Conservation (phyloP, 805 yeast genomes). For the Cyberlindnera bimundalis region DNA sequence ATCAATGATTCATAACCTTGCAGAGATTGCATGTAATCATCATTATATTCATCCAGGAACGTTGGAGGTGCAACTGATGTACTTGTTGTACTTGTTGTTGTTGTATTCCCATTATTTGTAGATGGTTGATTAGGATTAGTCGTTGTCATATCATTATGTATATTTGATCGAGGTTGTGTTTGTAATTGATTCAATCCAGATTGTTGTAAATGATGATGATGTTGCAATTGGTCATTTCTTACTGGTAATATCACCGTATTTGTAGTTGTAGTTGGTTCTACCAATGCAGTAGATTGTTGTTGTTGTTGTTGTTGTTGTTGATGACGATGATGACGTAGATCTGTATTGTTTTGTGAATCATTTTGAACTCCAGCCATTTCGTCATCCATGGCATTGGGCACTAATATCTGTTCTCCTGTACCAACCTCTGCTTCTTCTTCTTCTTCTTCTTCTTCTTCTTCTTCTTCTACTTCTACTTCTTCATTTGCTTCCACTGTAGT, state of each 20-base stretch:
- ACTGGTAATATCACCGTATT: not conserved
- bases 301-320: not conserved
- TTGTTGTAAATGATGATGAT: not conserved
- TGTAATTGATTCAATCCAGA: not conserved
- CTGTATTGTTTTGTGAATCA: not conserved
- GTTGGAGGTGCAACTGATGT: not conserved
- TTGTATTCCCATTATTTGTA: not conserved
- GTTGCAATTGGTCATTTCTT: not conserved
- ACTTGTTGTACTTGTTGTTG: not conserved
- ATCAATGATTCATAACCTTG: slow-evolving; percentile 13
- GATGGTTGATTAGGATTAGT: not conserved
- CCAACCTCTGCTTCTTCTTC: not conserved
- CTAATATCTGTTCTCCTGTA: not conserved
- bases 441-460: not conserved
- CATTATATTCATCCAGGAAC: slow-evolving; percentile 8
- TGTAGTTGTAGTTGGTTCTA: too few species aligned
- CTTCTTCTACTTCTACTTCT: not conserved
- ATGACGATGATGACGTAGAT: not conserved
- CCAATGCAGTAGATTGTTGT: not conserved
- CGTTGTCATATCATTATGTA: not conserved
- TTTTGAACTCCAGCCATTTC: not conserved
- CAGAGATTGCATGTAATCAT: slow-evolving; percentile 13
- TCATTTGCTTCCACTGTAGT: not conserved
- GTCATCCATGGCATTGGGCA: not conserved
- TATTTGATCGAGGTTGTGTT: not conserved